A percentile compares a stretch with the other conserved stretches of the same genome.
These are phyloP conservation scores for Pseudogymnoascus sp. DNA, from an alignment of 2,329 filamentous ascomycete species.

Conservation along the genomic window DNA sequence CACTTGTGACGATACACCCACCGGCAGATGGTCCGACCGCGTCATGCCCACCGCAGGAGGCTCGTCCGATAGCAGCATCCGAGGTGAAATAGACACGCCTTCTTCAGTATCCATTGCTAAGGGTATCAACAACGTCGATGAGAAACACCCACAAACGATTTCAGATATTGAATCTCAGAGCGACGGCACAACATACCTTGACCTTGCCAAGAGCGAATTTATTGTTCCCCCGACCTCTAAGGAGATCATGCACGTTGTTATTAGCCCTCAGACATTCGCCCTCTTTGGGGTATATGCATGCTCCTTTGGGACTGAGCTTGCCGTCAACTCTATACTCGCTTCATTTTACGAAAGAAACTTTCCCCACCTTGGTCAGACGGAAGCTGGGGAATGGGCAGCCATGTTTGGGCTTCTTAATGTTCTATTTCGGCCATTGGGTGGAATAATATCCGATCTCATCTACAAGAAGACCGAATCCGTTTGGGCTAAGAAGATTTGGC, in stretches of 20 bases:
- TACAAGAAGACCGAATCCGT: constrained; percentile 28
- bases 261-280: constrained; percentile 46
- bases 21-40: constrained; percentile 71
- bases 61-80: constrained; percentile 13
- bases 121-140: constrained; percentile 11
- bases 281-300: constrained; percentile 50
- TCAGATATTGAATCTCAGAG: constrained; percentile 30
- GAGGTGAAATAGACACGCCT: constrained; percentile 39
- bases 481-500: constrained; percentile 53
- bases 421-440: constrained; percentile 56
- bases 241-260: constrained; percentile 37
- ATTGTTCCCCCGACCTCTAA: constrained; percentile 47
- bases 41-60: constrained; percentile 32
- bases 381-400: constrained; percentile 53
- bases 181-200: constrained; percentile 39
- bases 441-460: constrained; percentile 40
- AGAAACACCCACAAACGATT: constrained; percentile 28
- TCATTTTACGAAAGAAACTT: constrained; percentile 54
- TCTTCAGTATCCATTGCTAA: constrained; percentile 38
- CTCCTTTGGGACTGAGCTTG: constrained; percentile 54
- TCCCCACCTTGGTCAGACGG: constrained; percentile 46
- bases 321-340: constrained; percentile 51
- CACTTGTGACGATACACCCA: constrained; percentile 72
- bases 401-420: constrained; percentile 72
- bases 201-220: constrained; percentile 44